A percentile compares a stretch with the other conserved stretches of the same genome.
Conservation (phyloP, 1,284 basidiomycete species). For the Austropuccinia psidii region DNA sequence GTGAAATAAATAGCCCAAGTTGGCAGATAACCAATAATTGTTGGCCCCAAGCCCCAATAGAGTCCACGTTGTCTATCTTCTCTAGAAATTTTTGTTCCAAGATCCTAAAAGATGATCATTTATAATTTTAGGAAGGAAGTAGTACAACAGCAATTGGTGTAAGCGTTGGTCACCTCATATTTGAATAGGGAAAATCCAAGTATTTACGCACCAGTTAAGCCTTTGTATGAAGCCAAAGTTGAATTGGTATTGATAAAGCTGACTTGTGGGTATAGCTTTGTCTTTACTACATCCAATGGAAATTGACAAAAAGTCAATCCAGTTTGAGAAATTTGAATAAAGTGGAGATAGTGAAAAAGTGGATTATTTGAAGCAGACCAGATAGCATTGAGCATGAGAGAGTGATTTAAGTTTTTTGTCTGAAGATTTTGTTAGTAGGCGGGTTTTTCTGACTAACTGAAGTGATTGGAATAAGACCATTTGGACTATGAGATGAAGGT, state of each 20-base stretch:
- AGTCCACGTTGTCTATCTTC: no score
- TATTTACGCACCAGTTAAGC: conserved; percentile 40
- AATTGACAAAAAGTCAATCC: conserved; percentile 61
- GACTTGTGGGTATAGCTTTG: conserved; percentile 81
- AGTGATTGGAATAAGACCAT: no score
- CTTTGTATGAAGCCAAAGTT: conserved; percentile 11
- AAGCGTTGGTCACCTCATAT: not conserved
- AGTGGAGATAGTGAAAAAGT: not conserved
- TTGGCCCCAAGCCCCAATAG: no score
- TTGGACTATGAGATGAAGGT: no score
- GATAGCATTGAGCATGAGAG: not conserved
- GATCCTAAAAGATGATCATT: no score
- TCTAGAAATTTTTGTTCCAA: no score
- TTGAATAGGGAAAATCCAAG: conserved; percentile 40
- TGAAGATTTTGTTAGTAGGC: no score
- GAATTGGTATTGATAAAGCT: conserved; percentile 38
- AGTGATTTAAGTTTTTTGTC: no score
- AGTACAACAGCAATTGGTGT: not conserved
- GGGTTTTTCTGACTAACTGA: no score
- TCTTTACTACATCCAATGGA: conserved; percentile 95
- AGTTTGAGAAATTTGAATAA: not conserved
- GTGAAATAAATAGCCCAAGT: no score
- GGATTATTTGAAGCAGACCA: conserved; percentile 2
- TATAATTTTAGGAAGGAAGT: not conserved
- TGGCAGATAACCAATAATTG: no score